Evolutionary conservation across 371 early-diverging fungal genomes (phyloP).

Genomic region (Saksenaea oblongispora): DNA sequence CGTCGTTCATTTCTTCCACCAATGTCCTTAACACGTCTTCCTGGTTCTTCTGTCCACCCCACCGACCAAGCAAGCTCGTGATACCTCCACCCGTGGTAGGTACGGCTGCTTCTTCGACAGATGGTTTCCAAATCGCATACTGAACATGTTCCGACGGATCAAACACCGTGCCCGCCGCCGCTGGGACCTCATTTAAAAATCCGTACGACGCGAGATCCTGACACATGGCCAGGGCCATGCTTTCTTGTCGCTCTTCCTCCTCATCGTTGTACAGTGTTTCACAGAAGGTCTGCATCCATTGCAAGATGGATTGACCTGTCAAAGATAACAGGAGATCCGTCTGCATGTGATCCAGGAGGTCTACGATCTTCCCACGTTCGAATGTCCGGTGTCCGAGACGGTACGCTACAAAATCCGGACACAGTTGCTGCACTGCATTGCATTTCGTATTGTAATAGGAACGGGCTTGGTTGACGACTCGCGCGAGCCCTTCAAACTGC

Average conservation of each 20-base stretch:
- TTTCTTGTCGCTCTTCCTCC: neutral
- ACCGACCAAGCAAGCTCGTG: constrained; percentile 24
- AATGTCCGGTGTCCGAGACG: neutral
- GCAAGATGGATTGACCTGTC: neutral
- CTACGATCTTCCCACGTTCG: neutral
- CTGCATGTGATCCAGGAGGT: neutral
- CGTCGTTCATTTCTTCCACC: constrained; percentile 43
- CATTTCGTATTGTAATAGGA: constrained; percentile 37
- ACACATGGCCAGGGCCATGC: neutral
- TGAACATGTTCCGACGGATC: neutral
- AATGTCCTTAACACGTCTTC: constrained; percentile 5
- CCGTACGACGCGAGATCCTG: neutral
- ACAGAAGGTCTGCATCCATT: neutral
- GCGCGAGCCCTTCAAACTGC: constrained; percentile 36
- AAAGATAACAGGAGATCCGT: neutral
- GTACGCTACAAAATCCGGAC: neutral
- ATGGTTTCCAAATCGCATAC: neutral
- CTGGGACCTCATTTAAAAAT: neutral
- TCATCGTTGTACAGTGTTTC: neutral
- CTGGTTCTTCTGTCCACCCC: constrained; percentile 16
- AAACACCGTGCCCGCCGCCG: neutral
- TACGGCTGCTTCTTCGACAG: neutral
- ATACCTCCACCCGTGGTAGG: neutral
- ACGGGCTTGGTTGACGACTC: constrained; percentile 29
- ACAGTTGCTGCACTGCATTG: constrained; percentile 11